Evolutionary conservation across 2,329 filamentous ascomycete genomes (phyloP), one percentile per base, ranked within the genome.

Genomic region (Eurotiales sp.): DNA sequence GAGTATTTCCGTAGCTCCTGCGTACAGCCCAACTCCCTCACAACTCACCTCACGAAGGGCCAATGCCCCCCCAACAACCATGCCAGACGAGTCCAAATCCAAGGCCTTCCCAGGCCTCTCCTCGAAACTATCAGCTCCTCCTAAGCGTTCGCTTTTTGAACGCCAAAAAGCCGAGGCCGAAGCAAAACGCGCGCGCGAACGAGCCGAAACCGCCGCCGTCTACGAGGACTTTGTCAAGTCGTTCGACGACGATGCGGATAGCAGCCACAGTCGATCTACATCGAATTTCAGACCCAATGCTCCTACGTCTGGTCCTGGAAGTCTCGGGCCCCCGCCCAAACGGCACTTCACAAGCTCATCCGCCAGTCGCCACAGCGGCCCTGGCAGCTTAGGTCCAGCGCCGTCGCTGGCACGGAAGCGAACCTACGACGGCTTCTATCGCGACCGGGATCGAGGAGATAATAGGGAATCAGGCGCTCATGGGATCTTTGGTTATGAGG

Each of bases 111-210:
- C 88, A 12, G 82, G 90, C 61, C 78, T 88, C 53, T 82, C 86
- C 51, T 80, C 84, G 46, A 95, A 95, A 70, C 83, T 93, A 46
- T 82, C 86, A 51, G 88, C 88, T 44, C 84, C 88, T 0, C 80
- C 85, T 55, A 93, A 91, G 71, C 88, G 93, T 65, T 95, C 90
- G 17, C 79, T 87, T 22, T 96, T 95, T 67, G 91, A 96, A 72
- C 85, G 86, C 61, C 88, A 95, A 68, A 90, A 88, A 68, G 88
- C 88, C 54, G 90, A 95, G 67, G 88, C 88, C 51, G 90, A 95
- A 75, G 90, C 89, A 21, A 96, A 96, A 73, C 85, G 88, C 53
- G 80, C 82, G 59, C 82, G 89, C 59, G 91, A 95, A 69, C 87
- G 86, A 62, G 89, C 86, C 58, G 91, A 96, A 72, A 95, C 88